Evolutionary conservation across 306 rosid species (phyloP), one percentile per base, ranked within the genome.

Genomic region (Astragalus membranaceus): DNA sequence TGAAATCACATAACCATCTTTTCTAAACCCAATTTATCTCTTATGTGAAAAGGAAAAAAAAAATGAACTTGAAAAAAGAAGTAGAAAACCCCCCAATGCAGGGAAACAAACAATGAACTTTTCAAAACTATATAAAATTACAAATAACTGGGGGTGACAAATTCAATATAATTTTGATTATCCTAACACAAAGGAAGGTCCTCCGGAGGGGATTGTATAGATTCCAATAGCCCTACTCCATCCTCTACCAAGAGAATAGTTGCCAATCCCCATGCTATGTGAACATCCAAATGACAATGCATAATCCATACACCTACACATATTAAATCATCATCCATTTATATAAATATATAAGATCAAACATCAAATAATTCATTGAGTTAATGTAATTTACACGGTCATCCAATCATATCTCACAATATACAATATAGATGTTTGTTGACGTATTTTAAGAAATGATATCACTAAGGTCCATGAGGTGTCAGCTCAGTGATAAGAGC

Each of bases 201-300:
- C 70, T 29, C 77, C 0, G 97, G 98, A n/a, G 98, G 95, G 7
- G 87, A 15, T 81, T 94, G 86, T 33, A 94, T 52, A 36, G 90
- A 76, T 55, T 94, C 87, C 80, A 88, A 69, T 63, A 80, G 13
- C 1, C 98, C 98, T 3, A 74, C 74, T 64, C 97, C 98, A 50
- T 90, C 88, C 17, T 87, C 98, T 3, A 90, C 98, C 78, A 94
- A 58, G 64, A 94, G 81, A 77, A 90, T 89, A 83, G 88, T 90
- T 5, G 97, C 97, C 83, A 94, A 79, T 4, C 98, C 98, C 98
- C 97, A 94, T 12, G 51, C 75, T 39, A 90, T 90, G 69, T 94
- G 98, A 78, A 88, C 98, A 73, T 94, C 98, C 83, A 94, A 87
- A 79, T 94, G 98, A 76, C 97, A 94, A 48, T 90, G 98, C 97